A percentile compares a stretch with the other conserved stretches of the same genome.
phyloP scores from a whole-genome alignment of 108 stramenopile species.

The Schizochytrium sp. region DNA sequence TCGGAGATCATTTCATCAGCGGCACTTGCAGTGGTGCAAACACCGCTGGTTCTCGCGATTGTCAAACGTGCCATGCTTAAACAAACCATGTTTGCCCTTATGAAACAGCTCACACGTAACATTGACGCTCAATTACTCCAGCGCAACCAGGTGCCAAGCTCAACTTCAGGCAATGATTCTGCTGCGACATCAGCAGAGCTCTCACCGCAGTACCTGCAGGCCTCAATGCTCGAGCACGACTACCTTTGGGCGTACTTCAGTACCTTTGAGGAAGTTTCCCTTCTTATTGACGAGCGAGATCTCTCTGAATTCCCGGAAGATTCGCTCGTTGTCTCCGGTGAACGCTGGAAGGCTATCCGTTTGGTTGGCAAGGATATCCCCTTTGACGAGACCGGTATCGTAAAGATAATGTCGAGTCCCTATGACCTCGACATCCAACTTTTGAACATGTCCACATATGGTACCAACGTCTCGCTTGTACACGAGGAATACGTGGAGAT shows the following conservation, averaged over 20 bases:
- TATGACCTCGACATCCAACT: slow-evolving; percentile 38
- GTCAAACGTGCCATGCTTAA: slow-evolving; percentile 49
- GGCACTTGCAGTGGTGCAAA: slow-evolving; percentile 7
- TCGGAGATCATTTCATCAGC: slow-evolving; percentile 32
- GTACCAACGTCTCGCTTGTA: slow-evolving; percentile 39
- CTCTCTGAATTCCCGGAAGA: slow-evolving; percentile 37
- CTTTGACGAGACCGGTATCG: slow-evolving; percentile 42
- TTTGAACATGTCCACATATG: slow-evolving; percentile 41
- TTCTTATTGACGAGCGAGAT: slow-evolving; percentile 43
- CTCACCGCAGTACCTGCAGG: slow-evolving; percentile 10
- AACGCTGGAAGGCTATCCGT: slow-evolving; percentile 53
- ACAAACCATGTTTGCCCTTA: slow-evolving; percentile 33
- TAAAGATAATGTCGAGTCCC: slow-evolving; percentile 51
- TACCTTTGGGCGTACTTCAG: slow-evolving; percentile 60
- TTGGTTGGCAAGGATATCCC: slow-evolving; percentile 60
- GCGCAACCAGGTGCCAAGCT: background rate
- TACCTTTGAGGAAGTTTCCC: slow-evolving; percentile 31
- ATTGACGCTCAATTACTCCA: background rate
- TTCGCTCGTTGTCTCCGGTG: slow-evolving; percentile 19
- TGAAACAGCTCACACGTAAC: slow-evolving; percentile 54
- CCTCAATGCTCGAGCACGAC: slow-evolving; percentile 42
- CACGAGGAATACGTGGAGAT: slow-evolving; percentile 8
- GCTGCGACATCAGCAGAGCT: background rate
- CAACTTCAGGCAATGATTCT: background rate
- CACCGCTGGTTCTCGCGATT: slow-evolving; percentile 12